Conservation (phyloP, 257 asterid species). For the Sherardia arvensis region DNA sequence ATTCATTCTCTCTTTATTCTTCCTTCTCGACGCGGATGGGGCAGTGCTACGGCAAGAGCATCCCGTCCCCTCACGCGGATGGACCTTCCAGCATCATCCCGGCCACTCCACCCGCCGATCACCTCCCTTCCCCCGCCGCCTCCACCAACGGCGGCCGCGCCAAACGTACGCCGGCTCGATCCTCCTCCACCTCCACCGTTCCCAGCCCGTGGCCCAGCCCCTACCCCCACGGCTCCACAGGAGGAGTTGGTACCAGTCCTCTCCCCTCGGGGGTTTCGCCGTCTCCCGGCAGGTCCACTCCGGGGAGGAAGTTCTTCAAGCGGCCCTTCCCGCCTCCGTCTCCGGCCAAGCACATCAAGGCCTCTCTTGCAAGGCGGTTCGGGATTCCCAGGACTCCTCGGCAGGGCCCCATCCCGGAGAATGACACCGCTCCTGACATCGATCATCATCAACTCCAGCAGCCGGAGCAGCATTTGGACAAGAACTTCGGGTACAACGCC, state of each 20-base stretch:
- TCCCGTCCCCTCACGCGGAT: constrained; percentile 53
- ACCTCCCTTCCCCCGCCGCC: constrained; percentile 25
- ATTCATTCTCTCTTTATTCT: constrained; percentile 15
- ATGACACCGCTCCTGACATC: constrained; percentile 20
- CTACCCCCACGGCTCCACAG: constrained; percentile 44
- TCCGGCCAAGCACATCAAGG: constrained; percentile 94
- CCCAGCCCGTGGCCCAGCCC: constrained; percentile 87
- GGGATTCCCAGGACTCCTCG: constrained; percentile 57
- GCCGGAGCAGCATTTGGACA: constrained; percentile 44
- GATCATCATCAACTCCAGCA: constrained; percentile 33
- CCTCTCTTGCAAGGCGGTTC: constrained; percentile 63
- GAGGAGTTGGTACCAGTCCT: constrained; percentile 21
- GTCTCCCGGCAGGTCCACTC: constrained; percentile 88
- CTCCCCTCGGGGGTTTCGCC: constrained; percentile 58
- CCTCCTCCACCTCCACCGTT: constrained; percentile 61
- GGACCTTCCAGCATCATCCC: constrained; percentile 21
- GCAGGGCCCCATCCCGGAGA: constrained; percentile 77
- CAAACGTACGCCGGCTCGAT: constrained; percentile 60
- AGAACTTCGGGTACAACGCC: constrained; percentile 73
- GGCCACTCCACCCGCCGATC: constrained; percentile 24
- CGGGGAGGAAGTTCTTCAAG: constrained; percentile 60
- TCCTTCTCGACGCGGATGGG: no score
- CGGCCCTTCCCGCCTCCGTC: constrained; percentile 93
- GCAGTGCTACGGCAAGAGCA: constrained; percentile 89
- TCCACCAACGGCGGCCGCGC: constrained; percentile 24